Evolutionary conservation across 352 stramenopile species (phyloP).

Genomic region (Pythium insidiosum): DNA sequence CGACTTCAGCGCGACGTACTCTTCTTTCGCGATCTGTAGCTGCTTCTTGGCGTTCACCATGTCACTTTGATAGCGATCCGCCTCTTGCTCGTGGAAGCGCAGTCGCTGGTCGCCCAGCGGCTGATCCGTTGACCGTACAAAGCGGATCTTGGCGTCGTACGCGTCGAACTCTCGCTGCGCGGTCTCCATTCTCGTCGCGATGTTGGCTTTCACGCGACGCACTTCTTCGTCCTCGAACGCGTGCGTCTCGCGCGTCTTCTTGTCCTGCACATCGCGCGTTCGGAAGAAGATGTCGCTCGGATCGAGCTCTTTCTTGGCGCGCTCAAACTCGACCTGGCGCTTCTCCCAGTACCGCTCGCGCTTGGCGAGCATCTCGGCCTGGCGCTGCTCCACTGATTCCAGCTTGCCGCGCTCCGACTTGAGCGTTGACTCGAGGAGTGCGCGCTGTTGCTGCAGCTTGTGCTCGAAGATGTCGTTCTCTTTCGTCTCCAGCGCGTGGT

Average conservation of each 20-base stretch:
- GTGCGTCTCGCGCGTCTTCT: conserved; percentile 44
- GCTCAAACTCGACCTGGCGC: conserved; percentile 48
- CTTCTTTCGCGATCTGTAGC: conserved; percentile 45
- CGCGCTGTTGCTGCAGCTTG: conserved; percentile 34
- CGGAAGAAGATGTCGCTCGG: conserved; percentile 74
- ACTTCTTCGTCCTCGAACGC: conserved; percentile 47
- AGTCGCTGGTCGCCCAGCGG: conserved; percentile 43
- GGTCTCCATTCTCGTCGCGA: conserved; percentile 30
- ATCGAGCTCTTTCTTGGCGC: conserved; percentile 64
- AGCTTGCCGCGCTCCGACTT: conserved; percentile 49
- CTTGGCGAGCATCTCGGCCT: conserved; percentile 35
- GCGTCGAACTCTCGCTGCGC: conserved; percentile 29
- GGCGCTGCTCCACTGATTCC: conserved; percentile 34
- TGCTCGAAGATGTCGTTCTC: conserved; percentile 44
- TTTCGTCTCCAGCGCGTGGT: conserved; percentile 17
- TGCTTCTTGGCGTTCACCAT: conserved; percentile 36
- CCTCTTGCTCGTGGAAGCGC: conserved; percentile 53
- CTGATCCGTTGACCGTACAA: conserved; percentile 27
- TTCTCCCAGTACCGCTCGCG: conserved; percentile 57
- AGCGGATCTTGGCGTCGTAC: conserved; percentile 24
- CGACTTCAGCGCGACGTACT: conserved; percentile 52
- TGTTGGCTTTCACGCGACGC: conserved; percentile 26
- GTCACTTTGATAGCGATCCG: conserved; percentile 33
- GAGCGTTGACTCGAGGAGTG: conserved; percentile 23
- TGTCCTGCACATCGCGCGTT: conserved; percentile 52